Percentiles rank a stretch among this genome's conserved stretches.
phyloP scores from a whole-genome alignment of 805 yeast species.

The Pichia occidentalis region DNA sequence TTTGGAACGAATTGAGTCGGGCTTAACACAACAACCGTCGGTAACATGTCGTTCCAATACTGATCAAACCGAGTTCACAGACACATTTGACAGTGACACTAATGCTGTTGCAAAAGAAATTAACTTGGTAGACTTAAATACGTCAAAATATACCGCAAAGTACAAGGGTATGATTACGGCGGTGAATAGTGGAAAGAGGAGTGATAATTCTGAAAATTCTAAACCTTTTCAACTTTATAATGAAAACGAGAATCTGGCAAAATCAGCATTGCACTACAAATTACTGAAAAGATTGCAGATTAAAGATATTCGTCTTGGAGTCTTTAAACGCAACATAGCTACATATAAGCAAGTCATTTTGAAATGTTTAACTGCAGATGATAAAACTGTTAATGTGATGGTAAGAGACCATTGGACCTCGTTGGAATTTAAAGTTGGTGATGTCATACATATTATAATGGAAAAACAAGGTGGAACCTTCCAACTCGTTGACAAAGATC shows the following conservation, averaged over 20 bases:
- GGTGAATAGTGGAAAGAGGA: no score
- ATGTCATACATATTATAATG: slow-evolving; percentile 58
- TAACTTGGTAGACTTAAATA: slow-evolving; percentile 15
- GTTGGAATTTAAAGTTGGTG: slow-evolving; percentile 42
- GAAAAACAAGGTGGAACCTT: slow-evolving; percentile 27
- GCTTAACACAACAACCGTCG: background rate
- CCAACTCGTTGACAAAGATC: slow-evolving; percentile 45
- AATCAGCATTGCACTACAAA: slow-evolving; percentile 38
- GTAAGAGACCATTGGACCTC: slow-evolving; percentile 58
- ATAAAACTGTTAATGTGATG: slow-evolving; percentile 35
- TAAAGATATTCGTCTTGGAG: slow-evolving; percentile 25
- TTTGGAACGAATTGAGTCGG: slow-evolving; percentile 11
- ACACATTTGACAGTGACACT: background rate
- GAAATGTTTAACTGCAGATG: slow-evolving; percentile 40
- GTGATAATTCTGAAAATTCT: slow-evolving; percentile 2
- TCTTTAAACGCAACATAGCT: slow-evolving; percentile 27
- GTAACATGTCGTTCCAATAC: slow-evolving; percentile 4
- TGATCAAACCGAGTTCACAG: slow-evolving; percentile 5
- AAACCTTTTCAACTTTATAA: slow-evolving; percentile 9
- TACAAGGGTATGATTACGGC: slow-evolving; percentile 4
- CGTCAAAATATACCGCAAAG: slow-evolving; percentile 17
- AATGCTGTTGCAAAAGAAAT: background rate
- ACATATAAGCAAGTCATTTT: slow-evolving; percentile 45
- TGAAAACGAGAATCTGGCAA: slow-evolving; percentile 27
- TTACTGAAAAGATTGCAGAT: slow-evolving; percentile 47